Percentiles rank a stretch among this genome's conserved stretches.
Conservation (phyloP, 2,329 filamentous ascomycete species). For the Pochonia chlamydosporia region DNA sequence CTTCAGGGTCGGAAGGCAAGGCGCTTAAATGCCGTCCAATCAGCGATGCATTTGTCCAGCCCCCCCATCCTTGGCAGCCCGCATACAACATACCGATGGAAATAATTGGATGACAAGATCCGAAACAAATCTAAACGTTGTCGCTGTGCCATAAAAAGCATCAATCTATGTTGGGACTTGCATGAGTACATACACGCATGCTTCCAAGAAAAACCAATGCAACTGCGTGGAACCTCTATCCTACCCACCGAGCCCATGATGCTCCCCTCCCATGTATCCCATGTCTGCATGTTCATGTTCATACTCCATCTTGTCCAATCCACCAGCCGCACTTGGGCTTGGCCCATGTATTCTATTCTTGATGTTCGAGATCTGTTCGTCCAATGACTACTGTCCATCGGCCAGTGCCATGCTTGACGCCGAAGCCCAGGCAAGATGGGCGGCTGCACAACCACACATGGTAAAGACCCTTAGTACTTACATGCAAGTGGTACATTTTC, state of each 20-base stretch:
- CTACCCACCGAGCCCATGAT: too few species aligned
- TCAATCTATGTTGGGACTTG: neutral
- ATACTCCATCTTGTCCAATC: neutral
- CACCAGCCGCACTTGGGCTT: neutral
- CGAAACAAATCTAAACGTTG: neutral
- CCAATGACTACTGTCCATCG: neutral
- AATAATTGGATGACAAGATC: slow-evolving; percentile 1
- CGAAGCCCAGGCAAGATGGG: neutral
- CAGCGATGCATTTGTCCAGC: neutral
- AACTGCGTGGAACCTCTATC: too few species aligned
- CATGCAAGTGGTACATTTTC: too few species aligned
- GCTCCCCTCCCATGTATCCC: too few species aligned
- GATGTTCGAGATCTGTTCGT: neutral
- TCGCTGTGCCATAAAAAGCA: slow-evolving; percentile 5
- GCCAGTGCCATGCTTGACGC: neutral
- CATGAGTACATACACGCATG: too few species aligned
- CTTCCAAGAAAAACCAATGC: too few species aligned
- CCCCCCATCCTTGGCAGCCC: neutral
- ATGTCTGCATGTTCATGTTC: too few species aligned
- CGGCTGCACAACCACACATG: neutral
- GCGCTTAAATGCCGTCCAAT: slow-evolving; percentile 8
- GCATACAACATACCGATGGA: too few species aligned
- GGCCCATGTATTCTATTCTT: neutral
- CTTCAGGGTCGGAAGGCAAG: neutral
- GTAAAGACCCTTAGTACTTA: too few species aligned